Conservation (phyloP, 768 basidiomycete species). For the Leccinum longicurvipes region DNA sequence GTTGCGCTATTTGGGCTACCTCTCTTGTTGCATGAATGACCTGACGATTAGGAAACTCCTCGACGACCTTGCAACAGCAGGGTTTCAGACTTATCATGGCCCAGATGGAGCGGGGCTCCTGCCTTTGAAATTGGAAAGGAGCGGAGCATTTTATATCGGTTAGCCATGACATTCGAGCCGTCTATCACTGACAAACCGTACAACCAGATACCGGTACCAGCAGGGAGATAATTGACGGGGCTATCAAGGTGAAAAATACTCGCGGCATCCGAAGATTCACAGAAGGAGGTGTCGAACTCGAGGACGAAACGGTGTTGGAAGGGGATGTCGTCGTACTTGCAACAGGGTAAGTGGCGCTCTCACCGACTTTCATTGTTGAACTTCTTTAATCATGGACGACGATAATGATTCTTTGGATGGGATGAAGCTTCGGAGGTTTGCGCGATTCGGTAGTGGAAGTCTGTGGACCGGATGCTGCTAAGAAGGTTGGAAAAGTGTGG, state of each 20-base stretch:
- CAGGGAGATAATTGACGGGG: slow-evolving; percentile 44
- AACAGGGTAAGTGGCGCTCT: slow-evolving; percentile 26
- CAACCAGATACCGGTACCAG: slow-evolving; percentile 38
- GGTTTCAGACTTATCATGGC: slow-evolving; percentile 39
- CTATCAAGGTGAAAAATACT: slow-evolving; percentile 49
- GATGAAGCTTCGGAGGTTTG: slow-evolving; percentile 44
- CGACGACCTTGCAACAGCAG: slow-evolving; percentile 33
- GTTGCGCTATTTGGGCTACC: neutral
- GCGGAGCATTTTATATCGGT: slow-evolving; percentile 41
- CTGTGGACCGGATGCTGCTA: slow-evolving; percentile 44
- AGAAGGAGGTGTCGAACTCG: slow-evolving; percentile 25
- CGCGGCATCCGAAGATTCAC: slow-evolving; percentile 27
- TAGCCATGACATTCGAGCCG: neutral
- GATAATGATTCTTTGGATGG: neutral
- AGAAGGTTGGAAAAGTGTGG: slow-evolving; percentile 55
- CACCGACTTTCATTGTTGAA: neutral
- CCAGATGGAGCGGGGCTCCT: slow-evolving; percentile 36
- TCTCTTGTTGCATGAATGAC: neutral
- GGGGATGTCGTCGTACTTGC: slow-evolving; percentile 34
- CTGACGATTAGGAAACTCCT: slow-evolving; percentile 33
- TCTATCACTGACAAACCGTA: neutral
- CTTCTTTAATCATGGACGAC: neutral
- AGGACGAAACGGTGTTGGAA: slow-evolving; percentile 23
- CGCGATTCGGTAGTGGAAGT: slow-evolving; percentile 38
- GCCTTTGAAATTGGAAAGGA: slow-evolving; percentile 29